phyloP scores from a whole-genome alignment of 1,284 basidiomycete species.

The Ustilago loliicola region DNA sequence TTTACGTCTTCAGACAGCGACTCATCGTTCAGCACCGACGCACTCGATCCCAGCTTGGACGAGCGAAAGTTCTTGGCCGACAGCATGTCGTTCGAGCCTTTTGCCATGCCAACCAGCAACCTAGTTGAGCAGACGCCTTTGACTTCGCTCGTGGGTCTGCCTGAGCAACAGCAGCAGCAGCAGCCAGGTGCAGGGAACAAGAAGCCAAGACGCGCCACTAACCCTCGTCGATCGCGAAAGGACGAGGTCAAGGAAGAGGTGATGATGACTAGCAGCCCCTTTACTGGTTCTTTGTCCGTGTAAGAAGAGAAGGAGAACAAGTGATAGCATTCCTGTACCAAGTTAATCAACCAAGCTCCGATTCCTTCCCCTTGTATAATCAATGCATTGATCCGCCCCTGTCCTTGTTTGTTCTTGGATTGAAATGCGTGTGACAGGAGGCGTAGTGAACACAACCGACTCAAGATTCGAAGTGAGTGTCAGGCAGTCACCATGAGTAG shows the following conservation, averaged over 20 bases:
- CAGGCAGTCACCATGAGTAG: too few relatives aligned
- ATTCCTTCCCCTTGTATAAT: slow-evolving; percentile 14
- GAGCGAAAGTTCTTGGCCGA: slow-evolving; percentile 36
- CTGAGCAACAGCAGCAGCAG: slow-evolving; percentile 12
- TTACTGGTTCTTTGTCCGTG: not conserved
- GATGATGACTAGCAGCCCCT: not conserved
- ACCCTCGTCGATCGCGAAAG: slow-evolving; percentile 17
- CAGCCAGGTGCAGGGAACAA: not conserved
- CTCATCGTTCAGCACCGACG: slow-evolving; percentile 40
- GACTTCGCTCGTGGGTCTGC: slow-evolving; percentile 35
- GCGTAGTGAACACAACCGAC: not conserved
- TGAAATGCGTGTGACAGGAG: not conserved
- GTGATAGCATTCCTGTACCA: slow-evolving; percentile 6
- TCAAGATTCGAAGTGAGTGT: too few relatives aligned
- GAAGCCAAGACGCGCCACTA: slow-evolving; percentile 10
- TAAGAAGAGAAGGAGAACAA: not conserved
- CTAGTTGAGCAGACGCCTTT: slow-evolving; percentile 41
- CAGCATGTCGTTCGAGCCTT: slow-evolving; percentile 44
- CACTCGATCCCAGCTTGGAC: slow-evolving; percentile 24
- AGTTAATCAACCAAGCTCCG: slow-evolving; percentile 9
- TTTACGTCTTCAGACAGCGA: slow-evolving; percentile 47
- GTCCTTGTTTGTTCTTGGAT: not conserved
- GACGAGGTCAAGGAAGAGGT: slow-evolving; percentile 17
- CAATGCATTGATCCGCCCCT: slow-evolving; percentile 4
- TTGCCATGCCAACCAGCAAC: slow-evolving; percentile 20